Evolutionary conservation across 345 rosid genomes (phyloP), one percentile per base, ranked within the genome.

Genomic region (Arabidopsis arenosa): DNA sequence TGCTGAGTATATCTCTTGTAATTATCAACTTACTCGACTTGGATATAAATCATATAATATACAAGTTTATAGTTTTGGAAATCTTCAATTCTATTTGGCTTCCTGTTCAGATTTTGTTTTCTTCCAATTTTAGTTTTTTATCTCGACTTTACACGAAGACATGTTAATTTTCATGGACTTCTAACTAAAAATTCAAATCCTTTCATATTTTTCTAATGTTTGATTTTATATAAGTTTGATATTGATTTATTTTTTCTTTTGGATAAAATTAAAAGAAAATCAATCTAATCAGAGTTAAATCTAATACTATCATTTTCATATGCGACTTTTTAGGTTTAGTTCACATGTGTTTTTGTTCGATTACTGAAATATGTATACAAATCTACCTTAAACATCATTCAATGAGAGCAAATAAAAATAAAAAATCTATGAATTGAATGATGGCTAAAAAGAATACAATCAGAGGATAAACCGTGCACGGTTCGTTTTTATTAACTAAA

Each of bases 41-140:
- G 5, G 26, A 41, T 14, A 61, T 0, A 33, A 2, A 14, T 40
- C 58, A 33, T 28, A 14, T 3, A 9, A 49, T 40, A 30, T 70
- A 15, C 26, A 35, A 6, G 0, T 7, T 1, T 32, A 13, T 6
- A 6, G 1, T 68, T 68, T 60, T 23, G 63, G 63, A 9, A 41
- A 41, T 51, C 32, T 68, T 59, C 45, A 6, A 39, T 49, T 71
- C 7, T 9, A 30, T 59, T 75, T 59, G 79, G 73, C 68, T 68
- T 61, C 68, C 57, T 61, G 14, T 58, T 75, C 35, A n/a, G 9
- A 26, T 47, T 36, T n/a, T 72, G n/a, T n/a, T 13, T 3, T 2
- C 3, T 14, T 7, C 3, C 4, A 0, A 1, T 49, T 60, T 14
- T 26, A 1, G 1, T 26, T 26, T 26, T 26, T 26, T 3, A 26